Evolutionary conservation across 176 grass and related monocot genomes (phyloP).

Genomic region (Cymbopogon citratus): DNA sequence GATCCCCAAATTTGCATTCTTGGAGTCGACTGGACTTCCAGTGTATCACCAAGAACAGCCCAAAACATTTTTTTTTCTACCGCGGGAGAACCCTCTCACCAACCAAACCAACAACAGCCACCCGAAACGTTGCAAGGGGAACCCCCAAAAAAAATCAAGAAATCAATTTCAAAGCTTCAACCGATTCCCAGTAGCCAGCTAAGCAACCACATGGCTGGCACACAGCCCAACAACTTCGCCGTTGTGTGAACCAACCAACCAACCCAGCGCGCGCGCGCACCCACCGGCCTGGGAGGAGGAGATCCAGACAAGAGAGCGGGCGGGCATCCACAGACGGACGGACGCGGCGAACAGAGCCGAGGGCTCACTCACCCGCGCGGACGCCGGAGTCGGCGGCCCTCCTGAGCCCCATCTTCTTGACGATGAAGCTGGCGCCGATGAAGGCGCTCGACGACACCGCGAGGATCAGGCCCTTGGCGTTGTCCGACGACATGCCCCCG

Average conservation of each 20-base stretch:
- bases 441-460: constrained; percentile 81
- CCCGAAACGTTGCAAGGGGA: not conserved
- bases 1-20: constrained; percentile 2
- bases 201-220: constrained; percentile 10
- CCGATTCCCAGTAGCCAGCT: not conserved
- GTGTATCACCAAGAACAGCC: not conserved
- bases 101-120: constrained; percentile 22
- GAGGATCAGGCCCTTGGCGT: constrained; percentile 68
- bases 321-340: not conserved
- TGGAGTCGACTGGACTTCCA: constrained; percentile 8
- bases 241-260: not conserved
- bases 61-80: not conserved
- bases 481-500: constrained; percentile 73
- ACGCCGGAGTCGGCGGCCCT: constrained; percentile 68
- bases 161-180: not conserved
- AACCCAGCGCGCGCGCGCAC: not conserved
- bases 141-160: not conserved
- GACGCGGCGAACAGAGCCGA: not conserved
- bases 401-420: constrained; percentile 76
- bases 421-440: constrained; percentile 70
- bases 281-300: not conserved
- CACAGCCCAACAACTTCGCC: not conserved
- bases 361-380: constrained; percentile 62
- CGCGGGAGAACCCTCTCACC: constrained; percentile 18
- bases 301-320: constrained; percentile 22